Conservation (phyloP, 768 basidiomycete genomes). For the Agaricus blazei region DNA sequence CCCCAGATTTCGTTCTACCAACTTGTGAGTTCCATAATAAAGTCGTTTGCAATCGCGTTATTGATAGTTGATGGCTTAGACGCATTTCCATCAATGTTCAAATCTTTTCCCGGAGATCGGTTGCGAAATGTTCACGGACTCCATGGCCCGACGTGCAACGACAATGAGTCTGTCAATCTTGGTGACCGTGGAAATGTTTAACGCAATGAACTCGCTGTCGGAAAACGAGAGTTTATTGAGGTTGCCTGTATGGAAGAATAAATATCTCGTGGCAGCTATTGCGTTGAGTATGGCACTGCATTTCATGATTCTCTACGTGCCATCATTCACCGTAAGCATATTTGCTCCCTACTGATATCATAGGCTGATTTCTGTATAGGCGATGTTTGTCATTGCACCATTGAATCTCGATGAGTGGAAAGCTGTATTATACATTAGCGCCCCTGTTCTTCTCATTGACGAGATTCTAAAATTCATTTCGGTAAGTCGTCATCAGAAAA, state of each 20-base stretch:
- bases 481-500: constrained; percentile 33
- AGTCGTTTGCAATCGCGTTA: not conserved
- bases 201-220: constrained; percentile 96
- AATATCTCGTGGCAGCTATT: constrained; percentile 87
- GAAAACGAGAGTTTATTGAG: constrained; percentile 92
- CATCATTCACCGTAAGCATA: constrained; percentile 81
- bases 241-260: constrained; percentile 92
- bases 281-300: constrained; percentile 89
- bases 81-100: constrained; percentile 93
- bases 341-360: constrained; percentile 20
- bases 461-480: constrained; percentile 84
- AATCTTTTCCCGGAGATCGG: constrained; percentile 83
- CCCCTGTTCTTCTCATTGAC: constrained; percentile 86
- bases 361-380: constrained; percentile 31
- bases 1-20: constrained; percentile 94
- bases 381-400: constrained; percentile 87
- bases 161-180: constrained; percentile 96
- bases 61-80: constrained; percentile 38
- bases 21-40: constrained; percentile 52
- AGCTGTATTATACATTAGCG: constrained; percentile 83
- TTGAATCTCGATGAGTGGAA: constrained; percentile 95
- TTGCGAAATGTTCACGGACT: constrained; percentile 93
- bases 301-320: constrained; percentile 93
- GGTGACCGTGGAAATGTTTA: constrained; percentile 96
- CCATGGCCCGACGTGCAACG: constrained; percentile 80